These are phyloP conservation scores for Myriosclerotinia scirpicola DNA, from an alignment of 2,329 filamentous ascomycete species.

Conservation along the genomic window DNA sequence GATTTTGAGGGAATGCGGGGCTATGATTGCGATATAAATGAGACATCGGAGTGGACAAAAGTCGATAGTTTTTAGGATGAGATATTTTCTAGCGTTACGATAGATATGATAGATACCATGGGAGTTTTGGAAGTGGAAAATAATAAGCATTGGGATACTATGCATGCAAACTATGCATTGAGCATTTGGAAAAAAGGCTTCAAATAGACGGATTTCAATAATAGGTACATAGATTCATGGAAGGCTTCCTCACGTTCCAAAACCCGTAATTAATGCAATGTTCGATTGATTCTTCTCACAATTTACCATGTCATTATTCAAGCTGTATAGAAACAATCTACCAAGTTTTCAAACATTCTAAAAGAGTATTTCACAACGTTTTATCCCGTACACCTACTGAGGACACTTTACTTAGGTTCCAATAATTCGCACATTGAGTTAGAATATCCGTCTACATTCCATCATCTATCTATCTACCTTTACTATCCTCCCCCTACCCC, in stretches of 20 bases:
- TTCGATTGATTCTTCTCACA: too few relatives aligned
- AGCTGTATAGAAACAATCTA: too few relatives aligned
- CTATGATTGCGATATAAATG: neutral
- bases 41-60: neutral
- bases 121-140: neutral
- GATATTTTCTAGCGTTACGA: neutral
- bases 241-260: too few relatives aligned
- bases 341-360: too few relatives aligned
- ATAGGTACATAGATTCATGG: too few relatives aligned
- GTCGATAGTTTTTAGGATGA: neutral
- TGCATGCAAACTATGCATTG: neutral
- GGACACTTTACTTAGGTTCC: too few relatives aligned
- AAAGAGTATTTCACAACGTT: too few relatives aligned
- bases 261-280: too few relatives aligned
- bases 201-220: too few relatives aligned
- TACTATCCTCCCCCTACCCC: neutral
- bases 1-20: conserved; percentile 45
- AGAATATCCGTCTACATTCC: neutral
- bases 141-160: neutral
- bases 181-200: neutral
- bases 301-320: too few relatives aligned
- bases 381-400: too few relatives aligned
- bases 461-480: neutral
- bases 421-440: neutral
- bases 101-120: conserved; percentile 11